Base-by-base conservation (phyloP, 164 flowering plant genomes). In the Malania oleifera region DNA sequence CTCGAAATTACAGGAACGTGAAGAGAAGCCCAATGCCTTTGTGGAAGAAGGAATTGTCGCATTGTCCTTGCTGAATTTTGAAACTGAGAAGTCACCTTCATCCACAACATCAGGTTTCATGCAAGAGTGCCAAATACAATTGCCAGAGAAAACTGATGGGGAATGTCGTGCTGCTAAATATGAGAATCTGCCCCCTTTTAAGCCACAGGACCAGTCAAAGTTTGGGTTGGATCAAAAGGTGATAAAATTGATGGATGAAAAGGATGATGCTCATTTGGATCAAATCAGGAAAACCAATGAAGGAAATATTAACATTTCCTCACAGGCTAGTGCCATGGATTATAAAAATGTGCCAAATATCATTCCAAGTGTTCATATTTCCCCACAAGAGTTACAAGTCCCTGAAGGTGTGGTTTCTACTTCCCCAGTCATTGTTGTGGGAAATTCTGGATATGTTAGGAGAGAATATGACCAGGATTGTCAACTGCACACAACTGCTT, bases 1-100 rank as follows among this genome's bases (percentile, higher is more conserved):
- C 62, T 77, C 97, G n/a, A 64, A 56, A 40, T 56, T 74, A 61
- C 63, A 59, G 17, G 75, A 39, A 18, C 64, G 39, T 40, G 65
- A 58, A 44, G 61, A 65, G 40, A 52, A 13, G 43, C 47, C 61
- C 12, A 43, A 22, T 14, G n/a, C 31, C 56, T 3, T 18, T 20
- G 27, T 56, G 13, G 64, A 60, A 49, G 67, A 65, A 43, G 57
- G 40, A 52, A 37, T 19, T 56, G 20, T 53, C 20, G 40, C 60
- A 17, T 26, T 18, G 23, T 39, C 62, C 11, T 28, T 19, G 46
- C 27, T 63, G 45, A 71, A 66, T 28, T 60, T 59, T 60, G 66
- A 49, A 59, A 62, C 66, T 9, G 62, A 59, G 43, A 67, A 64
- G 57, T 72, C 70, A 48, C 72, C 75, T 53, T 55, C 70, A 24